These are phyloP conservation scores for Ormosia semicastrata DNA, from an alignment of 306 rosid species.

Conservation along the genomic window DNA sequence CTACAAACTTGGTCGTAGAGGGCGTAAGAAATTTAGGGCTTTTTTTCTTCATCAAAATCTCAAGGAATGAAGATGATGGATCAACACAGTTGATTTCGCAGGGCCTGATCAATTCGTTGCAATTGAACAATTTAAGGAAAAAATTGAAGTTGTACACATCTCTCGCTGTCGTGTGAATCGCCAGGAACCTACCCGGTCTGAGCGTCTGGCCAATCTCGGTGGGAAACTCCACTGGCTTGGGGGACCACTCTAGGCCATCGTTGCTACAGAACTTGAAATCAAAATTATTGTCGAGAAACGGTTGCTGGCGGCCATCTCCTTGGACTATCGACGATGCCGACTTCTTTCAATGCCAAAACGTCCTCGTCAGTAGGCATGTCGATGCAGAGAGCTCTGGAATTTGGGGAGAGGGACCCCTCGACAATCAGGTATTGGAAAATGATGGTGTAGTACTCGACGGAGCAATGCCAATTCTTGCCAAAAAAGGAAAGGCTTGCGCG, in stretches of 20 bases:
- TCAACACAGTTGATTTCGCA: constrained; percentile 42
- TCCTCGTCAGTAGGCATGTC: constrained; percentile 44
- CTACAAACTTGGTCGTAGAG: not conserved
- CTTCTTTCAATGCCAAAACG: constrained; percentile 40
- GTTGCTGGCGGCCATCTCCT: constrained; percentile 29
- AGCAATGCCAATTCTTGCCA: constrained; percentile 36
- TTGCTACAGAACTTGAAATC: constrained; percentile 48
- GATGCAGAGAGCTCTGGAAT: constrained; percentile 43
- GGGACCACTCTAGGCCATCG: constrained; percentile 19
- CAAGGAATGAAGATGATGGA: not conserved
- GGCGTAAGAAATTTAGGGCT: not conserved
- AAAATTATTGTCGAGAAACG: constrained; percentile 25
- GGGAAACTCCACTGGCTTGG: constrained; percentile 28
- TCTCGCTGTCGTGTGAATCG: constrained; percentile 40
- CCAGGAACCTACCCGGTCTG: constrained; percentile 46
- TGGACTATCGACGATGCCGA: constrained; percentile 33
- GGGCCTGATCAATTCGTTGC: constrained; percentile 39
- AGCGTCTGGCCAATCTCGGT: constrained; percentile 44
- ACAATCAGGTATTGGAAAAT: constrained; percentile 45
- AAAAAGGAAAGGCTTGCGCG: not conserved
- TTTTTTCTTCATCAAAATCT: constrained; percentile 53
- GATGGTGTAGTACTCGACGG: constrained; percentile 41
- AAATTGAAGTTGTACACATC: constrained; percentile 50
- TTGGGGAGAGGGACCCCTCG: constrained; percentile 39
- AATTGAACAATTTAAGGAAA: constrained; percentile 49